A percentile compares a stretch with the other conserved stretches of the same genome.
These are phyloP conservation scores for Termitomyces sp. DNA, from an alignment of 768 basidiomycete species.

Conservation along the genomic window DNA sequence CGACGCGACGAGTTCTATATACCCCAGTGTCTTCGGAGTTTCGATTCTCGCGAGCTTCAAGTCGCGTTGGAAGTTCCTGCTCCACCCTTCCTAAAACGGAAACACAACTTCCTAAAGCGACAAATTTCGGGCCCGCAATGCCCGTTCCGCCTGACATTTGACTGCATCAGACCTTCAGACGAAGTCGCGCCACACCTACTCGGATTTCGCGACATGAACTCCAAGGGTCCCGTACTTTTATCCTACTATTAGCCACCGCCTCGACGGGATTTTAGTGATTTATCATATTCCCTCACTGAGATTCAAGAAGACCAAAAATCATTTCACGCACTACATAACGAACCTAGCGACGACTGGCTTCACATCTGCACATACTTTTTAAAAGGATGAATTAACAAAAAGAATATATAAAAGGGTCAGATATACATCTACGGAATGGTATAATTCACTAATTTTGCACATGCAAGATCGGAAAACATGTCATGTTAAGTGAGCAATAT, in stretches of 20 bases:
- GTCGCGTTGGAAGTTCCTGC: neutral
- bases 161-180: conserved; percentile 7
- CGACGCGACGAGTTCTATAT: conserved; percentile 16
- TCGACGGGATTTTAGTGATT: neutral
- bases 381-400: neutral
- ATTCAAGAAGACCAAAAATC: neutral
- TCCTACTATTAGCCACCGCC: neutral
- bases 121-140: neutral
- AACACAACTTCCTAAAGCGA: conserved; percentile 10
- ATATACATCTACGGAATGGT: neutral
- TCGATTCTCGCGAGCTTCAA: conserved; percentile 15
- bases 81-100: conserved; percentile 10
- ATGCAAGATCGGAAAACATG: too few species aligned
- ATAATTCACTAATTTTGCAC: neutral
- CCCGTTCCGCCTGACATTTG: conserved; percentile 1
- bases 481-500: neutral
- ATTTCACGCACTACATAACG: neutral
- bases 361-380: neutral
- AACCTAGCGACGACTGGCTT: neutral
- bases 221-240: neutral
- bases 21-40: conserved; percentile 17
- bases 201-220: too few species aligned
- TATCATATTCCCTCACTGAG: neutral
- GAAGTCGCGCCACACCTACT: conserved; percentile 19
- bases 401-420: neutral